Percentiles rank a stretch among this genome's conserved stretches.
These are phyloP conservation scores for Stevia rebaudiana DNA, from an alignment of 140 eudicot species.

Conservation along the genomic window DNA sequence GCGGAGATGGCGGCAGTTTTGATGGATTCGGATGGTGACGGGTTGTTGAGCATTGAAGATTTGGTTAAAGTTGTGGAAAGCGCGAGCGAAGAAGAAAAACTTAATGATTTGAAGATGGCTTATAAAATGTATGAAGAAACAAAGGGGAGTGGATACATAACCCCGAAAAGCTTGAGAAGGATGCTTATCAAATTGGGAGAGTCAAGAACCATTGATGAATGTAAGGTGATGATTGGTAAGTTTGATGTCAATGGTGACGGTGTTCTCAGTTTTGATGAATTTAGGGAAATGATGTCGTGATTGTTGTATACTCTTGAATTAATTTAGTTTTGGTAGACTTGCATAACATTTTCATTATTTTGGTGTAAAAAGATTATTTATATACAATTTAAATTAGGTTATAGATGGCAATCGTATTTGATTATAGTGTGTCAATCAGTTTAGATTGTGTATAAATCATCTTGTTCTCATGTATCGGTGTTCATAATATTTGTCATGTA, in stretches of 20 bases:
- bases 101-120: slow-evolving; percentile 50
- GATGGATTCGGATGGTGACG: slow-evolving; percentile 47
- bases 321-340: background rate
- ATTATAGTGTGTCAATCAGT: too few relatives aligned
- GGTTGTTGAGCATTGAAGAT: slow-evolving; percentile 60
- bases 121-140: slow-evolving; percentile 62
- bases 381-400: background rate
- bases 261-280: slow-evolving; percentile 69
- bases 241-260: slow-evolving; percentile 86
- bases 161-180: slow-evolving; percentile 72
- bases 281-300: slow-evolving; percentile 56
- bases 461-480: too few relatives aligned
- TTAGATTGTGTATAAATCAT: too few relatives aligned
- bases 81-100: slow-evolving; percentile 56
- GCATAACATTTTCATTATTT: background rate
- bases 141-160: slow-evolving; percentile 55
- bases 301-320: background rate
- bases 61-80: slow-evolving; percentile 55
- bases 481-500: background rate
- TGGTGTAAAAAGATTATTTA: background rate
- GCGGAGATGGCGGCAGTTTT: slow-evolving; percentile 43
- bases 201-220: slow-evolving; percentile 46
- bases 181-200: slow-evolving; percentile 72
- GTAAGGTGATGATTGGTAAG: slow-evolving; percentile 53
- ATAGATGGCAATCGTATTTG: too few relatives aligned